Base-by-base conservation (phyloP, 768 basidiomycete genomes). In the Kwoniella sp. region DNA sequence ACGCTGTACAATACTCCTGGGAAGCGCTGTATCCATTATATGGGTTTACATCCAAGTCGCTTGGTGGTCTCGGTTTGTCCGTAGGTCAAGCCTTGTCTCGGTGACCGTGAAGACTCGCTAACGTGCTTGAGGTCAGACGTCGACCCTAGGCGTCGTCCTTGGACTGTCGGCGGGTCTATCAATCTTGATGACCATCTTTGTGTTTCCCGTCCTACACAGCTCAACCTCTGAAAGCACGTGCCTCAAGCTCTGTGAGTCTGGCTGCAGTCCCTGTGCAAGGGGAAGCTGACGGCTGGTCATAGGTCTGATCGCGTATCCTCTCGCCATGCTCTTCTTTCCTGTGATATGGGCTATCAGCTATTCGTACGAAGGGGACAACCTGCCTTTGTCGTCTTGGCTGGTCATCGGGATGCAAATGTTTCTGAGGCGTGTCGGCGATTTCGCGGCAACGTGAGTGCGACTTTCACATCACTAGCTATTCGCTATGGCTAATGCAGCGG, bases 11-110 rank as follows among this genome's bases (percentile, higher is more conserved):
- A 37, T 67, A 61, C 34, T 47, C 50, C 12, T 67, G 57, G 49
- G 65, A 67, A 32, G 65, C 65, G 15, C 28, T 63, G 9, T 67
- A 56, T 25, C 65, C 65, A 9, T 38, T 67, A n/a, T 67, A 59
- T 37, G 62, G 59, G 4, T 67, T 64, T 38, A 64, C 62, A 14
- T 52, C 48, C 29, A 59, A 59, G 33, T 54, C 59, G 9, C 59
- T 63, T 4, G 65, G 65, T 14, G 65, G 65, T 2, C 36, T 67
- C 10, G 65, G 60, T 10, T 27, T 67, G 14, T 46, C 50, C 4
- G 65, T 67, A 9, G 32, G 19, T 36, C 19, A 4, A 36, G 31
- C 20, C 5, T 3, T 23, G 19, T 32, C n/a, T 23, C 44, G 29
- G 3, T 32, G 11, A 8, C 22, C 11, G 5, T 23, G 6, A 7